Evolutionary conservation across 805 yeast species (phyloP), one percentile per base, ranked within the genome.

Genomic region (Kodamaea neixiangensis): DNA sequence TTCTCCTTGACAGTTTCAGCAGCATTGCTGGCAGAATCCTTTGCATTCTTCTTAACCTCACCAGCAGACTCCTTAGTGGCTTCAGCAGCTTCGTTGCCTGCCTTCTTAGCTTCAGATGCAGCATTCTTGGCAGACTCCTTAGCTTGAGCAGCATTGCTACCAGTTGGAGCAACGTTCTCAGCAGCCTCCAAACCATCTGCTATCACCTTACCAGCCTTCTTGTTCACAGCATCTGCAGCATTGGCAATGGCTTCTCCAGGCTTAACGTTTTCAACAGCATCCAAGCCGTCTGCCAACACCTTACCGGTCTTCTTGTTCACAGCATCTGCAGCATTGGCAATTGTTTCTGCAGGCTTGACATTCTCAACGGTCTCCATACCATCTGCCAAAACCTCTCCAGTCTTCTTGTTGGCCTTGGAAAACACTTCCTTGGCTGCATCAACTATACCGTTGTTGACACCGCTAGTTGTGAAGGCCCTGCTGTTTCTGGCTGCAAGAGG

Each of bases 141-240:
- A 39, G 47, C 59, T 5, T 58, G 47, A n/a, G 63, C 61, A 3
- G 70, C 68, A 5, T 68, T 60, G 41, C 50, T 49, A 3, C 59
- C 56, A 62, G 56, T 49, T 1, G 63, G 63, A 13, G 61, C 52
- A 29, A 46, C 56, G 14, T 56, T 42, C 44, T 63, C 75, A 17
- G 75, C 73, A 39, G 63, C 67, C 34, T 73, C 75, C 50, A 74
- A 60, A 1, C 76, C 73, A 17, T 63, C 65, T n/a, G 77, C 78
- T 14, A 71, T 63, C 7, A 65, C 67, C 52, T 73, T 65, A 7
- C 78, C 78, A n/a, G 72, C 69, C 58, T 70, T 73, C 51, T 66
- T 65, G 56, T 66, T 65, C 35, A 62, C 64, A 38, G 49, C 59
- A 2, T 59, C 50, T 7, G 65, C 62, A 2, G 70, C 69, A 7